phyloP scores from a whole-genome alignment of 2,329 filamentous ascomycete genomes.

The Talaromyces sp. region DNA sequence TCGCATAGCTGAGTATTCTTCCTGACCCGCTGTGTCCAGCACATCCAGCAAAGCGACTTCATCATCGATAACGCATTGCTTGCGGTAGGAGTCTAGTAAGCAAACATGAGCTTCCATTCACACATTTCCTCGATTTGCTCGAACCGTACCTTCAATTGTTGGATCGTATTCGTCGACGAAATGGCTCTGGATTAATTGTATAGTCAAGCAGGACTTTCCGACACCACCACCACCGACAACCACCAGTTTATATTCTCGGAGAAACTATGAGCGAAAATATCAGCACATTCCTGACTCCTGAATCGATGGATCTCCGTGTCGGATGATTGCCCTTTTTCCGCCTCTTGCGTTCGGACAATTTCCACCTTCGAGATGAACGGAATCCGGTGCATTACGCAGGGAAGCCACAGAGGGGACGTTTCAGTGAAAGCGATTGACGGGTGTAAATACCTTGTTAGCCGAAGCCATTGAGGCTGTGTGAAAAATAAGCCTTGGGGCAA shows the following conservation, averaged over 20 bases:
- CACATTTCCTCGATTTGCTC: too few species aligned
- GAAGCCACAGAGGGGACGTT: not conserved
- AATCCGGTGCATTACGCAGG: not conserved
- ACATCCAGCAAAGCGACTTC: slow-evolving; percentile 97
- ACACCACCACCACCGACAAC: slow-evolving; percentile 97
- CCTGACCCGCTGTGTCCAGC: slow-evolving; percentile 94
- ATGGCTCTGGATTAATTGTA: slow-evolving; percentile 91
- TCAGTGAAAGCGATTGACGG: slow-evolving; percentile 2
- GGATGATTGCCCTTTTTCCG: not conserved
- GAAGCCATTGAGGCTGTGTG: slow-evolving; percentile 19
- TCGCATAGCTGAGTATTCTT: slow-evolving; percentile 98
- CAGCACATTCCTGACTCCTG: slow-evolving; percentile 17
- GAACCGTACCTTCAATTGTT: slow-evolving; percentile 78
- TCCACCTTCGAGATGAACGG: not conserved
- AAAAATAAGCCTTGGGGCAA: slow-evolving; percentile 8
- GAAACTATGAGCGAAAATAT: slow-evolving; percentile 54
- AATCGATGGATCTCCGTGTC: not conserved
- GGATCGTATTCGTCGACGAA: slow-evolving; percentile 99
- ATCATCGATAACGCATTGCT: slow-evolving; percentile 98
- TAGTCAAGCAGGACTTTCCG: slow-evolving; percentile 98
- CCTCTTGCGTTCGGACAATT: not conserved
- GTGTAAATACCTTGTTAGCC: slow-evolving; percentile 14
- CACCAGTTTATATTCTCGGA: slow-evolving; percentile 92
- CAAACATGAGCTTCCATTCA: not conserved
- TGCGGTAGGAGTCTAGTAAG: slow-evolving; percentile 87